Evolutionary conservation across 805 yeast species (phyloP), one percentile per base, ranked within the genome.

Genomic region (Naumovozyma castellii): DNA sequence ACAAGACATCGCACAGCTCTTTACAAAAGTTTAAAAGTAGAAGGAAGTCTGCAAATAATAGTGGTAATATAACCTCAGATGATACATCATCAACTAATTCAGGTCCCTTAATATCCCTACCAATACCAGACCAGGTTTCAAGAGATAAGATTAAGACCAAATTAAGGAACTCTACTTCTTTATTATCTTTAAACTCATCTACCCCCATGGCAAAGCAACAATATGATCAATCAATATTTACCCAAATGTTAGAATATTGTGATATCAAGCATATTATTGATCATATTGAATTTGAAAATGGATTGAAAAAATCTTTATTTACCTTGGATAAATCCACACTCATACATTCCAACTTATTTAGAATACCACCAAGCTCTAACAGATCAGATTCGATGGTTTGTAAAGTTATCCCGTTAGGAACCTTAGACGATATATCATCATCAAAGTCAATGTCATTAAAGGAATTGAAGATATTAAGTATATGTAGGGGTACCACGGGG

Each of bases 51-150:
- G 30, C 46, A 5, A 40, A 41, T 41, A 37, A 38, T 19, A 32
- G 34, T 17, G 34, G 41, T 2, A 34, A 35, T 20, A 15, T 17
- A n/a, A 18, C 34, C n/a, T 15, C 18, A 14, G 39, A 34, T 27
- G 15, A 29, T 13, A 5, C 8, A 9, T 29, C 40, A 5, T 32
- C 41, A 5, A 37, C 41, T 2, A 41, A 43, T 9, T 47, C 45
- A 18, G 43, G 40, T 19, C 46, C 49, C 3, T 51, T 54, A 60
- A 78, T 78, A 13, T 77, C 84, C 3, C 57, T 75, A 41, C 85
- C 84, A 1, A 66, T 72, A 3, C 78, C 80, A 5, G 75, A 72
- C 41, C 72, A 70, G 30, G 68, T 67, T 10, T 71, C 82, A 13
- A 65, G 76, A 28, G 76, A 71, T 43, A 77, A 75, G 44, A 61